These are phyloP conservation scores for Magnaporthiopsis rhizophila DNA, from an alignment of 2,329 filamentous ascomycete genomes.

Conservation along the genomic window DNA sequence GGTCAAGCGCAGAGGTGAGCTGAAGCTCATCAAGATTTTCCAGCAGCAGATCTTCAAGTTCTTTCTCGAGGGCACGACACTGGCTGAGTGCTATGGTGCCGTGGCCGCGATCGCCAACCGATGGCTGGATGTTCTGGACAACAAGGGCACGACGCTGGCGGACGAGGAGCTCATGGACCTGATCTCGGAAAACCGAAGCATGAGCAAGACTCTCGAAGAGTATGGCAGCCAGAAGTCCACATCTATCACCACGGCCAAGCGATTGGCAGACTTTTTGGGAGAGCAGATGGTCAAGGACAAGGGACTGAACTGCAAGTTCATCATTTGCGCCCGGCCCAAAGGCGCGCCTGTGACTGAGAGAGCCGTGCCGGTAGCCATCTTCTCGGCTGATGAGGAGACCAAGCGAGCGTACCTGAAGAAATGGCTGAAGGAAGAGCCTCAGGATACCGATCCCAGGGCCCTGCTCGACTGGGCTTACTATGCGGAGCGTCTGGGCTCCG, in stretches of 20 bases:
- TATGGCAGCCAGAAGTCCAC: conserved; percentile 95
- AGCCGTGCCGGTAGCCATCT: conserved; percentile 91
- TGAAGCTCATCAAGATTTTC: conserved; percentile 99
- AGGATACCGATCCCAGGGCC: conserved; percentile 80
- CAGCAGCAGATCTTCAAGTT: conserved; percentile 99
- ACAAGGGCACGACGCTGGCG: conserved; percentile 78
- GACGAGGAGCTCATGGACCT: conserved; percentile 97
- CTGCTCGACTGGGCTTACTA: conserved; percentile 98
- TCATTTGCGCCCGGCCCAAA: conserved; percentile 82
- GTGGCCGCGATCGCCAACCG: conserved; percentile 93
- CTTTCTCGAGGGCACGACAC: conserved; percentile 83
- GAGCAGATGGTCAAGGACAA: conserved; percentile 99
- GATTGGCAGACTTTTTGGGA: conserved; percentile 89
- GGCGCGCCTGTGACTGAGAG: conserved; percentile 91
- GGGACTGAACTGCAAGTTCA: conserved; percentile 98
- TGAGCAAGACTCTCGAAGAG: conserved; percentile 94
- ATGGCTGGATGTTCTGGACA: conserved; percentile 92
- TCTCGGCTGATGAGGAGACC: conserved; percentile 82
- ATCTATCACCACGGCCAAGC: conserved; percentile 95
- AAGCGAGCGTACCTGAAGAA: conserved; percentile 88
- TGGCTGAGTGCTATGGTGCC: conserved; percentile 81
- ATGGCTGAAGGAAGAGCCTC: conserved; percentile 90
- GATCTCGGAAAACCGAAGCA: conserved; percentile 99
- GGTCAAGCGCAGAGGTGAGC: conserved; percentile 90
- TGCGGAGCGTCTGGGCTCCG: conserved; percentile 85